phyloP scores from a whole-genome alignment of 1,139 yeast species.

The Hyphopichia burtonii region DNA sequence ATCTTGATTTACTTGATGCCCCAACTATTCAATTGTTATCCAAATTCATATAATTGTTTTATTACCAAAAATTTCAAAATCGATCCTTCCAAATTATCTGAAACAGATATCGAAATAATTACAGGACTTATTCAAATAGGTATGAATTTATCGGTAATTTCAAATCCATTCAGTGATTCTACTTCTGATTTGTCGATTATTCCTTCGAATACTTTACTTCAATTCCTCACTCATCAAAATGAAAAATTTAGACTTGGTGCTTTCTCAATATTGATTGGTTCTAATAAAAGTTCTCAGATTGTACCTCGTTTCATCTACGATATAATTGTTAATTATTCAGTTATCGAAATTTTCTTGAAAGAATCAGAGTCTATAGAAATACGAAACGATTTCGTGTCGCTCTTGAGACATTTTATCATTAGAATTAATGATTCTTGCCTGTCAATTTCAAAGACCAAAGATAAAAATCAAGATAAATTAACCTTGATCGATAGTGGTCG shows the following conservation, averaged over 20 bases:
- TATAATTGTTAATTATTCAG: slow-evolving; percentile 32
- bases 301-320: slow-evolving; percentile 46
- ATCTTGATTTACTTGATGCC: slow-evolving; percentile 64
- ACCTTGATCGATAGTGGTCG: slow-evolving; percentile 25
- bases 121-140: slow-evolving; percentile 36
- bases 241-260: slow-evolving; percentile 55
- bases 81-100: slow-evolving; percentile 12
- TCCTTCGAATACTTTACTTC: slow-evolving; percentile 12
- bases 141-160: slow-evolving; percentile 27
- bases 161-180: slow-evolving; percentile 10
- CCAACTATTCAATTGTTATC: slow-evolving; percentile 53
- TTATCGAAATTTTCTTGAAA: slow-evolving; percentile 49
- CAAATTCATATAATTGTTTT: slow-evolving; percentile 15
- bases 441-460: slow-evolving; percentile 38
- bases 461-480: slow-evolving; percentile 28
- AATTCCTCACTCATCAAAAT: slow-evolving; percentile 43
- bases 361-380: slow-evolving; percentile 63
- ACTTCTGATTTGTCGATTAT: slow-evolving; percentile 10
- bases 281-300: slow-evolving; percentile 61
- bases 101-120: slow-evolving; percentile 37
- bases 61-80: slow-evolving; percentile 39
- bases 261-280: slow-evolving; percentile 57
- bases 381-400: slow-evolving; percentile 62
- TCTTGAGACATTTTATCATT: slow-evolving; percentile 57
- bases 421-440: slow-evolving; percentile 69